Percentiles rank a stretch among this genome's conserved stretches.
These are phyloP conservation scores for Cryptococcus sp. DNA, from an alignment of 1,284 basidiomycete species.

Conservation along the genomic window DNA sequence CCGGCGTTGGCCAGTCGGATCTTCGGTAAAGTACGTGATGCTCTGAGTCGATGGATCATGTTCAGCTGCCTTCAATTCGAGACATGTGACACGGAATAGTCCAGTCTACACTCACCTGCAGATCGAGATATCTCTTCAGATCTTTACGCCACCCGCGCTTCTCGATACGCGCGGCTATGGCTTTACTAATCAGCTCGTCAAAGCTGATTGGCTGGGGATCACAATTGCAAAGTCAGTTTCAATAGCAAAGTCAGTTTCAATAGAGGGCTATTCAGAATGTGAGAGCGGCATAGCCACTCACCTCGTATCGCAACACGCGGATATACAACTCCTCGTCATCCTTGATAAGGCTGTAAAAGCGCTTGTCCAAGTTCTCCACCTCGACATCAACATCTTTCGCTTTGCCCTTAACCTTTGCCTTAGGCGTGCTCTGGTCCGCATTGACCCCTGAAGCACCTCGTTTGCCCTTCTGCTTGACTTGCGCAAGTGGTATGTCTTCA, in stretches of 20 bases:
- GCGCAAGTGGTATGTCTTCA: constrained; percentile 9
- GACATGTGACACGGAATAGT: no score
- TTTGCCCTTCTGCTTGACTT: constrained; percentile 3
- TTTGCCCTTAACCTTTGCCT: constrained; percentile 14
- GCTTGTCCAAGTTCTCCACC: constrained; percentile 19
- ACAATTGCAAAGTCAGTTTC: neutral
- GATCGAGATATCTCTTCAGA: constrained; percentile 45
- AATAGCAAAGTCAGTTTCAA: neutral
- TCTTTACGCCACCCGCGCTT: constrained; percentile 40
- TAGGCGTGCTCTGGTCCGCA: constrained; percentile 1
- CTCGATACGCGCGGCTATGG: constrained; percentile 32
- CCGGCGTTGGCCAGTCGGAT: constrained; percentile 41
- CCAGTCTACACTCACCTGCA: constrained; percentile 33
- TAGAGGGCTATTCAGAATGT: no score
- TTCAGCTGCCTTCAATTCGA: no score
- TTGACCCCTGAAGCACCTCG: neutral
- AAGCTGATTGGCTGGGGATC: constrained; percentile 44
- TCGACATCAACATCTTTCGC: constrained; percentile 3
- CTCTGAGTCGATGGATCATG: constrained; percentile 27
- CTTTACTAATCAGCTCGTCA: constrained; percentile 45
- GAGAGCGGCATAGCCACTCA: constrained; percentile 4
- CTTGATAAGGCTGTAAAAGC: constrained; percentile 37
- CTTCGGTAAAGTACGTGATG: constrained; percentile 43
- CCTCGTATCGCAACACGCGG: constrained; percentile 49
- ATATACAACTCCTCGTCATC: constrained; percentile 34